Evolutionary conservation across 768 basidiomycete species (phyloP).

Genomic region (Suillus paluster): DNA sequence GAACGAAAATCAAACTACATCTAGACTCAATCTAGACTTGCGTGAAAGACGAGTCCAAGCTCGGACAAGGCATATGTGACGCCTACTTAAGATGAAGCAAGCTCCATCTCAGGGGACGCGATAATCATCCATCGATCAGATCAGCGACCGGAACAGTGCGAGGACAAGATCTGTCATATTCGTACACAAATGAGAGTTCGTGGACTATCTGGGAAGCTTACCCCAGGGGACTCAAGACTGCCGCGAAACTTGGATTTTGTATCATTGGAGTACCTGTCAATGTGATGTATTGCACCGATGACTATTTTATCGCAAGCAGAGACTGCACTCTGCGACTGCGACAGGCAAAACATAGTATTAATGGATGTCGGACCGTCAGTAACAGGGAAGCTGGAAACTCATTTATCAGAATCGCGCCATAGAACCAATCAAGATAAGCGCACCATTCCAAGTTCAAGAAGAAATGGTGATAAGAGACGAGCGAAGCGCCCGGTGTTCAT

Average conservation of each 20-base stretch:
- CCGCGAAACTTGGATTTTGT: not conserved
- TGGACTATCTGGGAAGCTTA: constrained; percentile 7
- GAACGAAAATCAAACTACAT: constrained; percentile 2
- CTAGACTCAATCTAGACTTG: not conserved
- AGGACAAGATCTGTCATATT: constrained; percentile 3
- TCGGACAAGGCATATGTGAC: not conserved
- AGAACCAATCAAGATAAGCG: constrained; percentile 4
- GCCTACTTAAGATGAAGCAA: not conserved
- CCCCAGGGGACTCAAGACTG: not conserved
- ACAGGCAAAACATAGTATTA: not conserved
- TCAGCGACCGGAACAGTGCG: constrained; percentile 3
- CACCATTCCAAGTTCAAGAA: constrained; percentile 6
- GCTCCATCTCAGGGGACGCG: not conserved
- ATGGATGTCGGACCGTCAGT: not conserved
- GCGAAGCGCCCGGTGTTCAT: not conserved
- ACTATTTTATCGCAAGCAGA: not conserved
- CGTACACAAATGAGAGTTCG: not conserved
- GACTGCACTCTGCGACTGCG: not conserved
- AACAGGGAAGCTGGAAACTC: not conserved
- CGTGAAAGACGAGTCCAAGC: not conserved
- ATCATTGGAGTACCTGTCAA: not conserved
- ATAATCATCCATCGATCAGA: not conserved
- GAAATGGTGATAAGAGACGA: not conserved
- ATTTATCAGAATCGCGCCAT: not conserved
- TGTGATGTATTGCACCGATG: not conserved